These are phyloP conservation scores for Sporothrix inflata DNA, from an alignment of 2,329 filamentous ascomycete species.

Conservation along the genomic window DNA sequence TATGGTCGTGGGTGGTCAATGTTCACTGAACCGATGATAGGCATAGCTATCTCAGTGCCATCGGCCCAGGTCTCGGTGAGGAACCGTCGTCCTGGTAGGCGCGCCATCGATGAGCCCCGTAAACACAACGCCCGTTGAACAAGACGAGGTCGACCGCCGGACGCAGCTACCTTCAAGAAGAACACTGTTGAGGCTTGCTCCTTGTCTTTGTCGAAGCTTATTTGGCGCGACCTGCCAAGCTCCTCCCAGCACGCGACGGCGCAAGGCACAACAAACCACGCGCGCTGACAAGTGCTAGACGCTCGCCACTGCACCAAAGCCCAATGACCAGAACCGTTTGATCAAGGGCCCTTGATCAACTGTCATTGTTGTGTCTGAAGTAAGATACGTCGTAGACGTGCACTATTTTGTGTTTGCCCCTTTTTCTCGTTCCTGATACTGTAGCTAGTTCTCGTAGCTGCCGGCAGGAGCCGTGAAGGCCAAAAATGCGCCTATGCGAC, in stretches of 20 bases:
- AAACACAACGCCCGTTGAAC: not conserved
- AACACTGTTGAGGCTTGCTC: not conserved
- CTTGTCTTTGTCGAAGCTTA: not conserved
- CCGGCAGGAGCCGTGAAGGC: constrained; percentile 8
- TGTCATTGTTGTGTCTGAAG: not conserved
- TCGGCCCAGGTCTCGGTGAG: not conserved
- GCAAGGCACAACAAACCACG: constrained; percentile 3
- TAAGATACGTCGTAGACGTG: not conserved
- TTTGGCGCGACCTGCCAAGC: not conserved
- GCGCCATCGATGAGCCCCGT: not conserved
- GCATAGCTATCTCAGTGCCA: not conserved
- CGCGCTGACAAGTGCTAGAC: not conserved
- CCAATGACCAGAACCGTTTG: too few species aligned
- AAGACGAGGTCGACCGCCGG: not conserved
- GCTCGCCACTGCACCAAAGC: not conserved
- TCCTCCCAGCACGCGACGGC: constrained; percentile 1
- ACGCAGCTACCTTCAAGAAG: too few species aligned
- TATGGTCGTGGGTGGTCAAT: not conserved
- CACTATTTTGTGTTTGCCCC: not conserved
- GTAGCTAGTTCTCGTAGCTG: not conserved
- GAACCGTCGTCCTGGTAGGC: not conserved
- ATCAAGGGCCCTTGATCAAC: too few species aligned
- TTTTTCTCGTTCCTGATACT: constrained; percentile 3
- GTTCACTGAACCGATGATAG: not conserved
- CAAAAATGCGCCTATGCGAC: not conserved